Percentiles rank a stretch among this genome's conserved stretches.
Evolutionary conservation across 2,329 filamentous ascomycete species (phyloP).

Genomic region (Dothideomycetes sp.): DNA sequence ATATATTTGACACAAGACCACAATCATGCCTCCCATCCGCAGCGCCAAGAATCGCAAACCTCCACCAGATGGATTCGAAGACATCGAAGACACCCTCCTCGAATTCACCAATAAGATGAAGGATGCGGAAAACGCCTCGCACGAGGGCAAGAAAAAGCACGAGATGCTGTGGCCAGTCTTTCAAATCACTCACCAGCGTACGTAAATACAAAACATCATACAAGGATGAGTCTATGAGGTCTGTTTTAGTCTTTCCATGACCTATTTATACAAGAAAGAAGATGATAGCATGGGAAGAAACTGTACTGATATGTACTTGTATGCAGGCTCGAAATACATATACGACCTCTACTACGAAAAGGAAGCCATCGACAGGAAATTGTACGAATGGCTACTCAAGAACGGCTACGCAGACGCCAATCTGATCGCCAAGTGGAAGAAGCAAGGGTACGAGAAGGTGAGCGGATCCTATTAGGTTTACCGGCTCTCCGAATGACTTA

Average conservation of each 20-base stretch:
- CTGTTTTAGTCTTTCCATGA: constrained; percentile 10
- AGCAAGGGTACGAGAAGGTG: constrained; percentile 96
- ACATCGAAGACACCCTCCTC: constrained; percentile 77
- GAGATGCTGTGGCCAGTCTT: constrained; percentile 96
- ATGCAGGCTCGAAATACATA: constrained; percentile 63
- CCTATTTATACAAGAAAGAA: constrained; percentile 2
- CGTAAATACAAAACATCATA: constrained; percentile 16
- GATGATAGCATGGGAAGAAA: background rate
- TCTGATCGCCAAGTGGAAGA: constrained; percentile 99
- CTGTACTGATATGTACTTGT: constrained; percentile 12
- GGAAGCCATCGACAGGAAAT: constrained; percentile 79
- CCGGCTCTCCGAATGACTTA: too few relatives aligned
- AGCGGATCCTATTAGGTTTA: constrained; percentile 14
- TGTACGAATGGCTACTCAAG: constrained; percentile 96
- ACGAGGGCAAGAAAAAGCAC: constrained; percentile 71
- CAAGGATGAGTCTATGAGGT: constrained; percentile 7
- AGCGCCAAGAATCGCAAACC: constrained; percentile 68
- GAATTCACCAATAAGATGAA: constrained; percentile 89
- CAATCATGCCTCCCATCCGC: constrained; percentile 63
- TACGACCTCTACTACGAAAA: constrained; percentile 98
- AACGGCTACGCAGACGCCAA: constrained; percentile 92
- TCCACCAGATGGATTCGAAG: constrained; percentile 74
- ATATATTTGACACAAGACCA: background rate
- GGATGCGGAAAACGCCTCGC: constrained; percentile 81
- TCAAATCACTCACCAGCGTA: constrained; percentile 88